Base-by-base conservation (phyloP, 306 rosid genomes). In the Lotus japonicus region DNA sequence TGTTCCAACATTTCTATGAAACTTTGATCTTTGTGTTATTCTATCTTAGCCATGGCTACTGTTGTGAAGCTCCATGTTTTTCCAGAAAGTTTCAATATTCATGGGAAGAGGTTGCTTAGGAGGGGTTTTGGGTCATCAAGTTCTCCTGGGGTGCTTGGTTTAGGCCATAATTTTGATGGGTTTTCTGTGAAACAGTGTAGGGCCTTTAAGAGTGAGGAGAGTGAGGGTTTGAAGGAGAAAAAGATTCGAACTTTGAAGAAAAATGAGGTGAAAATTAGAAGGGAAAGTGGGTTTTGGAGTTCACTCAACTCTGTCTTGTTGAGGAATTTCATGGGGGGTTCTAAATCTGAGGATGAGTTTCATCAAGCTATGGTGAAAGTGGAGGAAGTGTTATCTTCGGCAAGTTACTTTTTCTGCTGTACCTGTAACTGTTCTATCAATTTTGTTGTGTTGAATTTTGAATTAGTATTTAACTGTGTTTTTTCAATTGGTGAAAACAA, bases 211-310 rank as follows among this genome's bases (percentile, higher is more conserved):
- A 15, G 44, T 23, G 92, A 81, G 74, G 85, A 88, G 19, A 82
- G 82, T 43, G 90, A 79, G 68, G 89, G 75, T n/a, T 11, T 41
- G 48, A 80, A 75, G 77, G 86, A 85, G 68, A 77, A 68, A 53
- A 78, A 39, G 75, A 0, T 46, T 43, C 68, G 73, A 69, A 78
- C n/a, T 73, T 70, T 77, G 77, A 82, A 77, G 84, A 84, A 71
- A 63, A 49, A 48, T 9, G 85, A 75, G 42, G 72, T 44, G 43
- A 58, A 49, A 31, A 23, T 68, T 54, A 42, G 78, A 56, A 75
- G 70, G 84, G 82, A 77, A 73, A 66, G 59, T 79, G 89, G 84
- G 80, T 76, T 94, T 83, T 94, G 95, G 96, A 77, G 61, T 19
- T 86, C 84, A 48, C 64, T 88, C 23, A 79, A 18, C 70, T 70